Percentiles rank a stretch among this genome's conserved stretches.
Evolutionary conservation across 2,329 filamentous ascomycete genomes (phyloP).

Genomic region (Aspergillus hiratsukae): DNA sequence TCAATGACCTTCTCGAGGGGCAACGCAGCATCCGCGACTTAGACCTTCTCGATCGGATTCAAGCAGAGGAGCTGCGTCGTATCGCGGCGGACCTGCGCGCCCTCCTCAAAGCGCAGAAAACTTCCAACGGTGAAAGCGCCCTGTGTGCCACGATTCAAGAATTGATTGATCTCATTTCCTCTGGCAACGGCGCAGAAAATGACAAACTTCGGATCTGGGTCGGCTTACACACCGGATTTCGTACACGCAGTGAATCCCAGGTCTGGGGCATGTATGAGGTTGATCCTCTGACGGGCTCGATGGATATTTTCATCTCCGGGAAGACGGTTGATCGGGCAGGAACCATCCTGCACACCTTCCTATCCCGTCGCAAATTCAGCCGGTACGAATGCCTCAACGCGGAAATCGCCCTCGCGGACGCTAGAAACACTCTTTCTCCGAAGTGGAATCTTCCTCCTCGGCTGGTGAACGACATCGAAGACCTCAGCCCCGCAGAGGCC

Average conservation of each 20-base stretch:
- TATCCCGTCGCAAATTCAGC: conserved; percentile 27
- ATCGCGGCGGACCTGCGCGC: conserved; percentile 16
- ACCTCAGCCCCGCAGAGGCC: conserved; percentile 30
- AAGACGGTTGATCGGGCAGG: conserved; percentile 29
- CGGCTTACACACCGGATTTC: conserved; percentile 21
- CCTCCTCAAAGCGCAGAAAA: conserved; percentile 5
- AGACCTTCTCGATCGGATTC: conserved; percentile 15
- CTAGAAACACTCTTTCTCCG: conserved; percentile 11
- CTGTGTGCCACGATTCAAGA: neutral
- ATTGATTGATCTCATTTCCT: conserved; percentile 7
- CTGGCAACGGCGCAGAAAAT: conserved; percentile 4
- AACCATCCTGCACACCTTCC: conserved; percentile 35
- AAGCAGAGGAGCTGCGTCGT: conserved; percentile 12
- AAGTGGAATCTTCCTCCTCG: conserved; percentile 22
- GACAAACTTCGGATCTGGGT: conserved; percentile 13
- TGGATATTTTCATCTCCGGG: conserved; percentile 32
- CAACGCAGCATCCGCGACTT: conserved; percentile 22
- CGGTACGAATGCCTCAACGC: conserved; percentile 27
- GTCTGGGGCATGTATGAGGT: conserved; percentile 18
- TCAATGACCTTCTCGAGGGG: conserved; percentile 16
- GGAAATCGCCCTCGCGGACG: conserved; percentile 27
- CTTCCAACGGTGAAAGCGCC: neutral
- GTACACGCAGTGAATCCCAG: conserved; percentile 13
- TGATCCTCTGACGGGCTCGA: conserved; percentile 2
- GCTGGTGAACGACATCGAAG: conserved; percentile 31